Conservation (phyloP, 371 early-diverging fungal species). For the Mucor plumbeus region DNA sequence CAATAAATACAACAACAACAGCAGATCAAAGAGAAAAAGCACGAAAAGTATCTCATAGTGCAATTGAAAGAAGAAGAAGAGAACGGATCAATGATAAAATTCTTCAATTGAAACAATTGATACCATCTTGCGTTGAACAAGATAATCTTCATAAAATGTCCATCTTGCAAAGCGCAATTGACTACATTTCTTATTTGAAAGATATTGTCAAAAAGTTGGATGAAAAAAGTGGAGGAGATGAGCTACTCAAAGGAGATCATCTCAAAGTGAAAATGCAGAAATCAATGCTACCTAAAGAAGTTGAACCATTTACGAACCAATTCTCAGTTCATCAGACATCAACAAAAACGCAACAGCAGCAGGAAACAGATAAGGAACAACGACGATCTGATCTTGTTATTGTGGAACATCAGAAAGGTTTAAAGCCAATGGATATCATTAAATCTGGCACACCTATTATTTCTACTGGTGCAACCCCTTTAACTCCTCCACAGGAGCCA, state of each 20-base stretch:
- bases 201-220: slow-evolving; percentile 47
- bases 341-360: neutral
- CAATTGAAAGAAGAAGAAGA: slow-evolving; percentile 78
- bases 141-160: slow-evolving; percentile 75
- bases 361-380: neutral
- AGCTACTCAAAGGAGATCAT: slow-evolving; percentile 24
- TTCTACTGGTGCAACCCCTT: slow-evolving; percentile 19
- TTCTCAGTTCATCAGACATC: slow-evolving; percentile 27
- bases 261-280: slow-evolving; percentile 30
- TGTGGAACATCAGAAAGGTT: slow-evolving; percentile 19
- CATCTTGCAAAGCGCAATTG: slow-evolving; percentile 76
- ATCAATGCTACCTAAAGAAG: slow-evolving; percentile 52
- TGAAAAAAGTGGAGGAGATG: slow-evolving; percentile 27
- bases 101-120: slow-evolving; percentile 47
- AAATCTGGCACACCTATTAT: slow-evolving; percentile 21
- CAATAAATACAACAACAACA: slow-evolving; percentile 16
- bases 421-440: slow-evolving; percentile 44
- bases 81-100: slow-evolving; percentile 78
- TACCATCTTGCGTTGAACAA: slow-evolving; percentile 64
- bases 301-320: slow-evolving; percentile 50
- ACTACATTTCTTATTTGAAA: slow-evolving; percentile 70
- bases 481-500: slow-evolving; percentile 30
- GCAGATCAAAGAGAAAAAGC: slow-evolving; percentile 60
- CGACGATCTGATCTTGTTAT: slow-evolving; percentile 8
- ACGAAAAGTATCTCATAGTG: slow-evolving; percentile 79